These are phyloP conservation scores for Kodamaea anthophila DNA, from an alignment of 1,139 yeast species.

Conservation along the genomic window DNA sequence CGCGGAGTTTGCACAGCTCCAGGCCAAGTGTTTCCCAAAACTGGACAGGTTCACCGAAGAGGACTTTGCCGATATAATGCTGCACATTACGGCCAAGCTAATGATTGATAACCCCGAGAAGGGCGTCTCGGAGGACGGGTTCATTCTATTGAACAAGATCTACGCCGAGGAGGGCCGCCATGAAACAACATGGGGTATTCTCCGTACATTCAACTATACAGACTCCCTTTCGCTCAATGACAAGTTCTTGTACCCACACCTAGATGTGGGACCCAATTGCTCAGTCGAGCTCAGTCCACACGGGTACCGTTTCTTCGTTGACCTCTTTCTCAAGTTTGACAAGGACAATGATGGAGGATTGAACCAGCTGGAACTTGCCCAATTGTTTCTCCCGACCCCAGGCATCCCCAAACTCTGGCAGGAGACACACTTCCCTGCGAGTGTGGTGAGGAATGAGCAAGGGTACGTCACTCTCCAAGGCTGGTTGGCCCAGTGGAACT, in stretches of 20 bases:
- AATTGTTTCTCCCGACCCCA: constrained; percentile 81
- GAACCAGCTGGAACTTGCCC: constrained; percentile 60
- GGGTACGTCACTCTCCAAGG: constrained; percentile 92
- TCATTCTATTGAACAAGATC: constrained; percentile 65
- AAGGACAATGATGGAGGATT: constrained; percentile 95
- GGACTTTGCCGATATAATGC: constrained; percentile 28
- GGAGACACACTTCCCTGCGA: constrained; percentile 75
- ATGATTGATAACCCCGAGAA: constrained; percentile 9
- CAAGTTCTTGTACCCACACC: constrained; percentile 64
- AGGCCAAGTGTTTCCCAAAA: constrained; percentile 67
- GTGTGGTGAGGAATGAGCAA: constrained; percentile 83
- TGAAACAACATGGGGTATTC: constrained; percentile 93
- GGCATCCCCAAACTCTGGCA: constrained; percentile 87
- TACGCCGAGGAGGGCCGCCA: constrained; percentile 91
- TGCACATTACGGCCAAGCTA: constrained; percentile 20
- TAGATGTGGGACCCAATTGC: constrained; percentile 71
- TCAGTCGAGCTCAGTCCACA: constrained; percentile 89
- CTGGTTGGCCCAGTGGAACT: constrained; percentile 98
- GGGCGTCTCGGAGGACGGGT: constrained; percentile 73
- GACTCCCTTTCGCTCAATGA: constrained; percentile 84
- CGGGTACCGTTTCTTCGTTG: constrained; percentile 91
- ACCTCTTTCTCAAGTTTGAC: constrained; percentile 78
- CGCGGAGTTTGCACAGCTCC: constrained; percentile 62
- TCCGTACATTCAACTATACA: constrained; percentile 82
- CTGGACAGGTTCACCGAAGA: constrained; percentile 8